Percentiles rank a stretch among this genome's conserved stretches.
These are phyloP conservation scores for Kwoniella botswanensis DNA, from an alignment of 768 basidiomycete species.

Conservation along the genomic window DNA sequence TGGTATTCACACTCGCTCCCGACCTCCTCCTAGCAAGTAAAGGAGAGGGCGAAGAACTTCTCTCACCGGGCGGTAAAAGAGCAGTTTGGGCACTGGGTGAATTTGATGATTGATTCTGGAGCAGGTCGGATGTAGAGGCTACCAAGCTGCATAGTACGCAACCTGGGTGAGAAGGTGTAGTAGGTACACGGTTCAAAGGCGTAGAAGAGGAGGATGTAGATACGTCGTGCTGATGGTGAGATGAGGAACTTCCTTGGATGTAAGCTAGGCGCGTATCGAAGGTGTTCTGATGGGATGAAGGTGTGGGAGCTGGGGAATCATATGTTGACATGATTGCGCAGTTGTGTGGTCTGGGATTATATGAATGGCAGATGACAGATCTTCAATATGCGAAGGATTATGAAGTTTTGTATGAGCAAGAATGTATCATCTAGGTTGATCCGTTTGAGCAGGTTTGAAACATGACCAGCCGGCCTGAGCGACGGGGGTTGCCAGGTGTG, in stretches of 20 bases:
- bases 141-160: constrained; percentile 21
- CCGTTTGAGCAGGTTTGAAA: too few species aligned
- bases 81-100: constrained; percentile 1
- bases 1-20: not conserved
- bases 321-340: constrained; percentile 1
- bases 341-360: not conserved
- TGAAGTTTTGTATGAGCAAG: too few species aligned
- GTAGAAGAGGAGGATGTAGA: constrained; percentile 7
- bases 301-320: constrained; percentile 4
- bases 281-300: not conserved
- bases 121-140: constrained; percentile 1
- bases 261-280: constrained; percentile 7
- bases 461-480: too few species aligned
- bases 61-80: constrained; percentile 12
- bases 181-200: not conserved
- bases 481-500: too few species aligned
- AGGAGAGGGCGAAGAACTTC: not conserved
- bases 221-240: not conserved
- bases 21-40: not conserved
- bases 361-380: not conserved
- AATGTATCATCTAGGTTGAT: too few species aligned
- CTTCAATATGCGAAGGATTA: too few species aligned
- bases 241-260: not conserved
- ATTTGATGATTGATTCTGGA: too few species aligned
- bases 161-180: constrained; percentile 8